Evolutionary conservation across 768 basidiomycete species (phyloP).

Genomic region (Auriscalpium orientale): DNA sequence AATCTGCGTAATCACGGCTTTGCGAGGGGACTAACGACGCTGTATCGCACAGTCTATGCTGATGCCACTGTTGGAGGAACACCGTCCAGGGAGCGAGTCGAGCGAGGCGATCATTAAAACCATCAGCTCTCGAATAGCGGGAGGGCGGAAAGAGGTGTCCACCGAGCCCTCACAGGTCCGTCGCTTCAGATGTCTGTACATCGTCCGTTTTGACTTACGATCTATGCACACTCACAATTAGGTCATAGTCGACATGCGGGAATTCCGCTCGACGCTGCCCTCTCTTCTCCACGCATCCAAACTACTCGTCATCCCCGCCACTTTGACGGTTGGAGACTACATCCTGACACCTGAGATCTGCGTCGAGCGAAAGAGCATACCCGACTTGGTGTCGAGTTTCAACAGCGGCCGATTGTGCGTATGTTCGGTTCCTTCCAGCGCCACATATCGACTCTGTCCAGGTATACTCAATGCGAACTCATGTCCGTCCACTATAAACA

Average conservation of each 20-base stretch:
- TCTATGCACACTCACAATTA: constrained; percentile 21
- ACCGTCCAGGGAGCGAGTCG: constrained; percentile 28
- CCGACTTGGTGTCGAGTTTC: constrained; percentile 90
- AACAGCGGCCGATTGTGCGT: constrained; percentile 87
- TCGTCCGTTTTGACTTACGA: not conserved
- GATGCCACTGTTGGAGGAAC: constrained; percentile 69
- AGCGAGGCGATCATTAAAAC: constrained; percentile 66
- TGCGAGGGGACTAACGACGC: not conserved
- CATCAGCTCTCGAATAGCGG: constrained; percentile 79
- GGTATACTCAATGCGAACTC: constrained; percentile 93
- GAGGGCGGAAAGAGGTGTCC: constrained; percentile 65
- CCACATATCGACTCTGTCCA: constrained; percentile 22
- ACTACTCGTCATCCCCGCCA: constrained; percentile 80
- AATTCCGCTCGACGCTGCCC: constrained; percentile 89
- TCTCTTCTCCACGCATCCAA: constrained; percentile 81
- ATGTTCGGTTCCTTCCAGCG: constrained; percentile 6
- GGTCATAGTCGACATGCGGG: constrained; percentile 96
- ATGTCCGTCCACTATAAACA: constrained; percentile 97
- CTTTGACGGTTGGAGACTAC: constrained; percentile 93
- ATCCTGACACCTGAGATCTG: constrained; percentile 93
- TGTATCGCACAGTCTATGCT: constrained; percentile 66
- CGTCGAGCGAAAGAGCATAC: constrained; percentile 90
- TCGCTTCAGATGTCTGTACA: not conserved
- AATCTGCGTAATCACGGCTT: constrained; percentile 20
- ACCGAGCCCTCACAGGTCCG: constrained; percentile 58